These are phyloP conservation scores for Silene noctiflora DNA, from an alignment of 179 eudicot genomes.

Conservation along the genomic window DNA sequence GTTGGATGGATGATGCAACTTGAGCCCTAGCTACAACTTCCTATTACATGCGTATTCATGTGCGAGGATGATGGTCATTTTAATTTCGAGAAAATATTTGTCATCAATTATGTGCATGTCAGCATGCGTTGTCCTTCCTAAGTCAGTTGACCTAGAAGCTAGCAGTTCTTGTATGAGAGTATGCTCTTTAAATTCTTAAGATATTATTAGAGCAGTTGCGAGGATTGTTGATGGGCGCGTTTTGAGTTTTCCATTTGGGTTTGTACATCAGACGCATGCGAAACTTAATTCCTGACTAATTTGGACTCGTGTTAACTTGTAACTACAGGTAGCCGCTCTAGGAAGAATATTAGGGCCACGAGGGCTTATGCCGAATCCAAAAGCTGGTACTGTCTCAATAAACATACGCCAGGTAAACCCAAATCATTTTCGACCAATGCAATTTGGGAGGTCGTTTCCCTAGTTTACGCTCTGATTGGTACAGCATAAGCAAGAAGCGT, in stretches of 20 bases:
- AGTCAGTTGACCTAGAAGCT: background rate
- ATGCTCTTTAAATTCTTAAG: background rate
- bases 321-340: conserved; percentile 71
- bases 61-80: background rate
- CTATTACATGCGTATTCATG: background rate
- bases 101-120: background rate
- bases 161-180: background rate
- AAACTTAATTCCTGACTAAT: conserved; percentile 2
- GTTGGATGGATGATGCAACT: background rate
- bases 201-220: background rate
- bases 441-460: background rate
- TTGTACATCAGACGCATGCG: background rate
- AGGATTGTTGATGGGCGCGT: background rate
- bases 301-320: background rate
- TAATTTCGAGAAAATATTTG: background rate
- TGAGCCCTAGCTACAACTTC: background rate
- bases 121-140: background rate
- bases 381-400: conserved; percentile 92
- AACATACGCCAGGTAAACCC: conserved; percentile 78
- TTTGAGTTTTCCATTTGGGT: background rate
- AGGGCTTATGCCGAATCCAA: conserved; percentile 99
- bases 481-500: background rate
- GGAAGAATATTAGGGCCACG: conserved; percentile 94
- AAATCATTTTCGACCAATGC: background rate
- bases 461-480: background rate